These are phyloP conservation scores for Eucalyptus leucophloia DNA, from an alignment of 345 rosid species.

Conservation along the genomic window DNA sequence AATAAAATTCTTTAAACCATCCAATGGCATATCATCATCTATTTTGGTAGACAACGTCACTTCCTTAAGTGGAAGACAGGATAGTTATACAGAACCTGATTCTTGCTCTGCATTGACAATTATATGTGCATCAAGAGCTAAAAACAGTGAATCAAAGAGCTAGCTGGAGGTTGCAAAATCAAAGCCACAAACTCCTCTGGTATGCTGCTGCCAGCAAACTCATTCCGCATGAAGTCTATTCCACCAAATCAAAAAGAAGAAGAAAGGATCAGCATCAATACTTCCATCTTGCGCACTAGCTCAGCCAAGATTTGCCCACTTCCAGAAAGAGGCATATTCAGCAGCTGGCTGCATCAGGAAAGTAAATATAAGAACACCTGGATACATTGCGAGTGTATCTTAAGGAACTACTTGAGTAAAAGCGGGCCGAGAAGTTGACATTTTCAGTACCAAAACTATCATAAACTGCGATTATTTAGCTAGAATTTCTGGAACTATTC, in stretches of 20 bases:
- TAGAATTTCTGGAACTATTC: background rate
- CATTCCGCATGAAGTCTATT: constrained; percentile 91
- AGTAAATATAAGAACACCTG: background rate
- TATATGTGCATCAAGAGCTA: too few relatives aligned
- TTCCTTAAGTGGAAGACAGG: too few relatives aligned
- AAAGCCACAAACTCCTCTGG: constrained; percentile 19
- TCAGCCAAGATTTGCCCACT: background rate
- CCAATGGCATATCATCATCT: too few relatives aligned
- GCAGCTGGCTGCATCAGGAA: constrained; percentile 40
- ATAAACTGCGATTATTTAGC: background rate
- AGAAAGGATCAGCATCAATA: background rate
- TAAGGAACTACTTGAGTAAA: background rate
- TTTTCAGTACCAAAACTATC: too few relatives aligned
- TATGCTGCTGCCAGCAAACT: constrained; percentile 48
- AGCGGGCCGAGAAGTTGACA: background rate
- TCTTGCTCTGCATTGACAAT: too few relatives aligned
- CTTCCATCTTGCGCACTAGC: background rate
- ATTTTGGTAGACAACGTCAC: too few relatives aligned
- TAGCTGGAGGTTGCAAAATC: too few relatives aligned
- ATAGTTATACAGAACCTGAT: too few relatives aligned
- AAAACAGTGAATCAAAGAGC: too few relatives aligned
- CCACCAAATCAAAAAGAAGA: background rate
- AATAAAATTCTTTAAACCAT: too few relatives aligned
- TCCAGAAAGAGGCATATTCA: constrained; percentile 74
- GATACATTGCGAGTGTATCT: background rate